A percentile compares a stretch with the other conserved stretches of the same genome.
Evolutionary conservation across 2,329 filamentous ascomycete species (phyloP).

Genomic region (Rasamsonia emersonii): DNA sequence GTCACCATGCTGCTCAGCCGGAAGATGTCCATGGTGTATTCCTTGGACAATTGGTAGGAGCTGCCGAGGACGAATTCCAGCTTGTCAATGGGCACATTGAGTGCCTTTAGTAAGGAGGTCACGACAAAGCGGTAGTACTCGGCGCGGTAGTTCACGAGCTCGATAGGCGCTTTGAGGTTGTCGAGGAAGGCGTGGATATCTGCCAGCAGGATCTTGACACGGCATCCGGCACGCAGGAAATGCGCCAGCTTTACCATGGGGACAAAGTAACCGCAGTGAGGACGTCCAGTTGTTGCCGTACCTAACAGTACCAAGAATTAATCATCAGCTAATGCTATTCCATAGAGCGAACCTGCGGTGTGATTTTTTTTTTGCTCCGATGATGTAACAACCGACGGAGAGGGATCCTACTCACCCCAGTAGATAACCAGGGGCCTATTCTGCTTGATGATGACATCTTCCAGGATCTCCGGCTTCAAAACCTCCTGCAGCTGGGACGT

Average conservation of each 20-base stretch:
- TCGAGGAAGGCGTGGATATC: slow-evolving; percentile 53
- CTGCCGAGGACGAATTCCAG: slow-evolving; percentile 79
- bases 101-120: slow-evolving; percentile 63
- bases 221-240: slow-evolving; percentile 73
- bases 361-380: too few relatives aligned
- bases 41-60: slow-evolving; percentile 58
- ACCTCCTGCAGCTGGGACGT: too few relatives aligned
- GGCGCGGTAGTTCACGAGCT: slow-evolving; percentile 72
- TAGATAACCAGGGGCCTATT: too few relatives aligned
- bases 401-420: too few relatives aligned
- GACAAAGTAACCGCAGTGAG: slow-evolving; percentile 84
- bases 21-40: slow-evolving; percentile 86
- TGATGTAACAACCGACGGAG: too few relatives aligned
- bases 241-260: slow-evolving; percentile 85
- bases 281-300: slow-evolving; percentile 76
- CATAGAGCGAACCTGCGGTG: too few relatives aligned
- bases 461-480: too few relatives aligned
- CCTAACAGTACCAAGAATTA: slow-evolving; percentile 7
- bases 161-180: slow-evolving; percentile 66
- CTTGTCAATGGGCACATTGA: slow-evolving; percentile 69
- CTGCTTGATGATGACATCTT: too few relatives aligned
- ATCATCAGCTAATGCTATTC: slow-evolving; percentile 1
- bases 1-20: slow-evolving; percentile 61
- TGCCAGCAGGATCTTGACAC: slow-evolving; percentile 65
- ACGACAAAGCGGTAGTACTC: slow-evolving; percentile 77